Conservation (phyloP, 768 basidiomycete species). For the Naematelia encephala region DNA sequence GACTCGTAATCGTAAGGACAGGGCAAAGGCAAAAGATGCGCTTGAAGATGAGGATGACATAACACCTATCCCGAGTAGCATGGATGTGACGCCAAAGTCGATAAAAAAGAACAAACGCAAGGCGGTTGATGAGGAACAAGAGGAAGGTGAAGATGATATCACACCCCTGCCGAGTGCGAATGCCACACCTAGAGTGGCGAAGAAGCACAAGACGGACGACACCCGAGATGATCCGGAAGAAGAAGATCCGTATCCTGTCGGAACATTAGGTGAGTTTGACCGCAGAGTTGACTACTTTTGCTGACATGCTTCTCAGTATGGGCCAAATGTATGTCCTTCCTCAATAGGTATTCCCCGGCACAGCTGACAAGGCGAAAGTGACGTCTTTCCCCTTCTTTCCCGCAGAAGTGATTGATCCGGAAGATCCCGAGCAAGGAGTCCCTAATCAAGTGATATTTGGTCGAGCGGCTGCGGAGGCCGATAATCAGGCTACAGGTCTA, state of each 20-base stretch:
- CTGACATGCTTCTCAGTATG: not conserved
- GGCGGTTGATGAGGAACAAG: not conserved
- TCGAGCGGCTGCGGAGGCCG: constrained; percentile 19
- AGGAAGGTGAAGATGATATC: constrained; percentile 3
- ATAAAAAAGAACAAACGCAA: not conserved
- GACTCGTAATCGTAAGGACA: not conserved
- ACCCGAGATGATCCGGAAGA: not conserved
- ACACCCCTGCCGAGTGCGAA: not conserved
- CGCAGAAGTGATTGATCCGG: constrained; percentile 62
- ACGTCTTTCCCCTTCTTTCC: constrained; percentile 81
- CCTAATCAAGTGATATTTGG: constrained; percentile 51
- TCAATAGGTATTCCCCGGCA: not conserved
- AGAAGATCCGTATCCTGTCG: constrained; percentile 24
- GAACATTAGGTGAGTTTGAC: constrained; percentile 31
- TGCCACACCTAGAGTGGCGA: not conserved
- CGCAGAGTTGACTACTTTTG: not conserved
- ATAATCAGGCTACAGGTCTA: constrained; percentile 51
- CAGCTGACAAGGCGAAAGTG: constrained; percentile 61
- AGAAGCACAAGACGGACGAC: not conserved
- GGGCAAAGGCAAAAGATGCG: not conserved
- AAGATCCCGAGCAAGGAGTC: constrained; percentile 61
- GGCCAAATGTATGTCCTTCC: not conserved
- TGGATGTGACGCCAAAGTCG: constrained; percentile 4
- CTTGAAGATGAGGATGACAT: not conserved
- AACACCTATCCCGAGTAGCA: not conserved